Percentiles rank a stretch among this genome's conserved stretches.
Evolutionary conservation across 106 monocot genomes (phyloP).

Genomic region (Platanthera zijinensis): DNA sequence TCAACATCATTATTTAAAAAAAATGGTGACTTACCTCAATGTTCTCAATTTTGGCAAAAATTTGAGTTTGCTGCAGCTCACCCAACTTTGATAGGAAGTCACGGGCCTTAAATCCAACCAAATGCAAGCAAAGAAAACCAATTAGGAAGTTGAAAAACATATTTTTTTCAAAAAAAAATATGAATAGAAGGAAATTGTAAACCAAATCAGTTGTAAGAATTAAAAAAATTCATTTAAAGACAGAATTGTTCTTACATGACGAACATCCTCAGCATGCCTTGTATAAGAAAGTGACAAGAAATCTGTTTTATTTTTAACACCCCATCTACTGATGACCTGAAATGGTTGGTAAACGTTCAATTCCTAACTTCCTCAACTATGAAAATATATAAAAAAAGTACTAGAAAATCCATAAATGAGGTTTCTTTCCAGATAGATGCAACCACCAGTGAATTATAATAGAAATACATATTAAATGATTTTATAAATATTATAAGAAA

Average conservation of each 20-base stretch:
- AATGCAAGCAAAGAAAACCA: not conserved
- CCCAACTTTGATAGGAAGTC: constrained; percentile 70
- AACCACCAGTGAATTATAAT: too few relatives aligned
- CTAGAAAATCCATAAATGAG: not conserved
- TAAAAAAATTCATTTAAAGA: not conserved
- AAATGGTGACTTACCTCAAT: constrained; percentile 35
- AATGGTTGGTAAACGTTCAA: constrained; percentile 12
- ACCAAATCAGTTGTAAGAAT: not conserved
- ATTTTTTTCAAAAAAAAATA: not conserved
- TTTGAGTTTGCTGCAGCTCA: constrained; percentile 66
- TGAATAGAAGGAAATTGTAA: not conserved
- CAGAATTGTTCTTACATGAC: constrained; percentile 33
- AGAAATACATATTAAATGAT: too few relatives aligned
- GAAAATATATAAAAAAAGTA: not conserved
- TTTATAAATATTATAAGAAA: not conserved
- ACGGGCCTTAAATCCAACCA: constrained; percentile 36
- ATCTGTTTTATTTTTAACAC: constrained; percentile 68
- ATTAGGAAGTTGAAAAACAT: not conserved
- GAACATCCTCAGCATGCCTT: constrained; percentile 81
- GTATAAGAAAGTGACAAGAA: constrained; percentile 76
- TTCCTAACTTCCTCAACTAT: not conserved
- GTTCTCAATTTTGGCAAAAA: constrained; percentile 83
- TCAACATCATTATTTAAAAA: too few relatives aligned
- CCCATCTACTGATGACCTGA: constrained; percentile 72
- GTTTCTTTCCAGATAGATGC: too few relatives aligned